phyloP scores from a whole-genome alignment of 2,329 filamentous ascomycete species.

The Hymenoscyphus scutula region DNA sequence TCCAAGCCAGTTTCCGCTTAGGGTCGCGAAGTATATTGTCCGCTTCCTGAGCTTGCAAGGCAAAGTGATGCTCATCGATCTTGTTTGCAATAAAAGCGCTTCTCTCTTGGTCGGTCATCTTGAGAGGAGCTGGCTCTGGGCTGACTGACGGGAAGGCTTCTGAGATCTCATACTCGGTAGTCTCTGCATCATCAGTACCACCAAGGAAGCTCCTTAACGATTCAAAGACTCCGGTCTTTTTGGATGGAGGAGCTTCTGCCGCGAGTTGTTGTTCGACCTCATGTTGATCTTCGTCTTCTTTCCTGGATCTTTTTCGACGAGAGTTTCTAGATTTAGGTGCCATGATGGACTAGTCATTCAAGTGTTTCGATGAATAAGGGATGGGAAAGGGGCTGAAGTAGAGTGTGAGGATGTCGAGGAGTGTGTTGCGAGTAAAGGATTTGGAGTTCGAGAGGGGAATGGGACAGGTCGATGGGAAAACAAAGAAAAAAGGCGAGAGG shows the following conservation, averaged over 20 bases:
- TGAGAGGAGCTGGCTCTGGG: background rate
- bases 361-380: background rate
- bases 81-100: background rate
- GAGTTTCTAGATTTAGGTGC: background rate
- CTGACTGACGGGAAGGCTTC: background rate
- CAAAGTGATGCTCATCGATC: constrained; percentile 8
- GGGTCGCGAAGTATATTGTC: constrained; percentile 5
- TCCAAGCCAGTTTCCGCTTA: constrained; percentile 15
- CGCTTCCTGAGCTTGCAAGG: background rate
- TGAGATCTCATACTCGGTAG: background rate
- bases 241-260: background rate
- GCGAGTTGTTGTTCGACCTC: background rate
- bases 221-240: background rate
- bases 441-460: background rate
- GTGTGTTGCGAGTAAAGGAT: background rate
- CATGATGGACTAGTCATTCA: background rate
- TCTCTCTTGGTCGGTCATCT: background rate
- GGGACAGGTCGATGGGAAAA: background rate
- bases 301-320: no score
- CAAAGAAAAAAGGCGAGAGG: constrained; percentile 2
- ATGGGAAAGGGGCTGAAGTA: background rate
- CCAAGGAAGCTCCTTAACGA: background rate
- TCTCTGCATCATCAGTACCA: background rate
- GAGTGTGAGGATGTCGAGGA: background rate
- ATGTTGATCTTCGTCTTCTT: background rate